Conservation (phyloP, 306 rosid species). For the Quercus dentata region DNA sequence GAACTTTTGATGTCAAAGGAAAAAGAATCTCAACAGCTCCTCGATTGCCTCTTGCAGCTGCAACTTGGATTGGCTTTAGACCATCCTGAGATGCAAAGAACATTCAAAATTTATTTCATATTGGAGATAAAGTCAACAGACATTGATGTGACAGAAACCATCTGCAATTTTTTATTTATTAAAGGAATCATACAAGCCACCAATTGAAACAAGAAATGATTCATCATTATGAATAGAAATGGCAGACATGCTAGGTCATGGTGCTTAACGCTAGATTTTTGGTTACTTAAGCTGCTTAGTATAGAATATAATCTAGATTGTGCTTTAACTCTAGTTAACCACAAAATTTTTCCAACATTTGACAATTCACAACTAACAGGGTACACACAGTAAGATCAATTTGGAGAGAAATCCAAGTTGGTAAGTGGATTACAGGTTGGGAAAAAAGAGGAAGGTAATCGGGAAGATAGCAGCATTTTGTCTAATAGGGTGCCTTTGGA, state of each 20-base stretch:
- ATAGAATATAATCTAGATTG: neutral
- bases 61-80: conserved; percentile 70
- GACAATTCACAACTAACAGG: neutral
- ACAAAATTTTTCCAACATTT: neutral
- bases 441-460: neutral
- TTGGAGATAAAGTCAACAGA: conserved; percentile 11
- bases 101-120: conserved; percentile 2
- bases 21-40: conserved; percentile 65
- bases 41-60: conserved; percentile 71
- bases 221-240: neutral
- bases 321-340: neutral
- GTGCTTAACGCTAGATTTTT: neutral
- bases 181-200: neutral
- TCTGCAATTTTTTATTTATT: neutral
- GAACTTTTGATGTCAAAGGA: conserved; percentile 72
- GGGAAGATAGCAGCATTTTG: neutral
- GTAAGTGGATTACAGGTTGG: neutral
- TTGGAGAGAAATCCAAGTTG: neutral
- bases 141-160: neutral
- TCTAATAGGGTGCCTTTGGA: neutral
- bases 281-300: neutral
- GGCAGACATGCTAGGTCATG: neutral
- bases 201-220: neutral
- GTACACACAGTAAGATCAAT: neutral
- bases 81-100: conserved; percentile 71